Evolutionary conservation across 1,139 yeast species (phyloP).

Genomic region (Hemisphaericaspora xylanilytica): DNA sequence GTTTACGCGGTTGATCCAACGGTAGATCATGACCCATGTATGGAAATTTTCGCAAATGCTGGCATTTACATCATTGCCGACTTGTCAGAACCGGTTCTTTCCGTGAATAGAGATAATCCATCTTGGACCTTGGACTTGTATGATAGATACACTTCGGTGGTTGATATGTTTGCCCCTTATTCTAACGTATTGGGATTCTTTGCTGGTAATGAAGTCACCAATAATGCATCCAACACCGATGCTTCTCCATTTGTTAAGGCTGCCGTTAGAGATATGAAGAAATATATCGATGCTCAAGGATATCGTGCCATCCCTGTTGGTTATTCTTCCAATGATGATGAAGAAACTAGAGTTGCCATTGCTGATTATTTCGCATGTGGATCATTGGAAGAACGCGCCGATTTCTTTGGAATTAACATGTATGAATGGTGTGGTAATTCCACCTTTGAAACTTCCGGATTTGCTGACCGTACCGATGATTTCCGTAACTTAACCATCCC

Average conservation of each 20-base stretch:
- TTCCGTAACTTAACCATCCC: conserved; percentile 72
- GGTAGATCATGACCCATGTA: conserved; percentile 80
- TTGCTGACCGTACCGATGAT: conserved; percentile 56
- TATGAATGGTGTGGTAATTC: conserved; percentile 90
- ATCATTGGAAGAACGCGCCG: conserved; percentile 64
- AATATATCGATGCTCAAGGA: conserved; percentile 62
- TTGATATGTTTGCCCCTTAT: conserved; percentile 79
- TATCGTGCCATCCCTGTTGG: conserved; percentile 86
- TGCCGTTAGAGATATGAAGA: conserved; percentile 86
- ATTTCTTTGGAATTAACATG: conserved; percentile 88
- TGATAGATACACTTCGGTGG: conserved; percentile 72
- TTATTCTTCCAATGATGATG: conserved; percentile 88
- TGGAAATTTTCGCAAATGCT: conserved; percentile 80
- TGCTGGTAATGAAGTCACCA: conserved; percentile 88
- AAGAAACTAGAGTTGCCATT: conserved; percentile 65
- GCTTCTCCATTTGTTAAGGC: conserved; percentile 86
- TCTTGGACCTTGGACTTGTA: conserved; percentile 66
- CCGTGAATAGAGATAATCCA: conserved; percentile 76
- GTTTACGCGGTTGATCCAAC: conserved; percentile 78
- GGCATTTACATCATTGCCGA: conserved; percentile 88
- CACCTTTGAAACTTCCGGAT: conserved; percentile 69
- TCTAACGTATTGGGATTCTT: conserved; percentile 88
- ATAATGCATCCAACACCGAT: conserved; percentile 47
- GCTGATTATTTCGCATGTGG: conserved; percentile 83
- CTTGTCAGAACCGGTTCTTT: conserved; percentile 77